Percentiles rank a stretch among this genome's conserved stretches.
phyloP scores from a whole-genome alignment of 768 basidiomycete species.

The Artomyces pyxidatus region DNA sequence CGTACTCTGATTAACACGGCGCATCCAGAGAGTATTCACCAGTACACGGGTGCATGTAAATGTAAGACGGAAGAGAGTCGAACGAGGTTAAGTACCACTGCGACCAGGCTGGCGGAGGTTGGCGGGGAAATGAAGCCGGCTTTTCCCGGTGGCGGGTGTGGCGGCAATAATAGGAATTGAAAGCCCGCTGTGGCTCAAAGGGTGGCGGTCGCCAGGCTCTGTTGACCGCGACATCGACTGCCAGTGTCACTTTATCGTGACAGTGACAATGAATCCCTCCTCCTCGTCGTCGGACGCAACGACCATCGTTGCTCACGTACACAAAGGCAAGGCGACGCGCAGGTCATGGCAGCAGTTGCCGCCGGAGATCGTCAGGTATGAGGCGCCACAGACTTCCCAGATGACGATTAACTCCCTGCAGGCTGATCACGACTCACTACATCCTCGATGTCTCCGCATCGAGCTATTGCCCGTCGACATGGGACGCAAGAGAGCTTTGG shows the following conservation, averaged over 20 bases:
- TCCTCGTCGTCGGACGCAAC: constrained; percentile 21
- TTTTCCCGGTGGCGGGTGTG: no score
- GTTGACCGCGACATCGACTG: not conserved
- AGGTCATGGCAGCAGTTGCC: constrained; percentile 58
- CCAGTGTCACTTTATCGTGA: constrained; percentile 12
- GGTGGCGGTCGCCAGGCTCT: not conserved
- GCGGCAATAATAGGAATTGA: constrained; percentile 6
- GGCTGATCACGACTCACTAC: constrained; percentile 52
- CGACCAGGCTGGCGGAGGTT: no score
- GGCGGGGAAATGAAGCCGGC: no score
- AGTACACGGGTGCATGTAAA: no score
- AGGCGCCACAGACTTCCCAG: not conserved
- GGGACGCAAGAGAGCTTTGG: constrained; percentile 48
- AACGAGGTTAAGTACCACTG: no score
- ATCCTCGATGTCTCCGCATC: constrained; percentile 39
- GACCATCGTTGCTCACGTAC: constrained; percentile 22
- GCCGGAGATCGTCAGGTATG: constrained; percentile 49
- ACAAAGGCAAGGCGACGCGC: constrained; percentile 50
- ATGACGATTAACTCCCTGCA: constrained; percentile 20
- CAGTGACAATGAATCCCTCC: constrained; percentile 7
- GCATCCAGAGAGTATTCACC: no score
- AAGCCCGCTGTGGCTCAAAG: constrained; percentile 7
- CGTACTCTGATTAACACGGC: no score
- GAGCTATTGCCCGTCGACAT: constrained; percentile 39
- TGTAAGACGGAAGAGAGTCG: no score